Evolutionary conservation across 2,329 filamentous ascomycete genomes (phyloP), one percentile per base, ranked within the genome.

Genomic region (Cyclaneusma minus): DNA sequence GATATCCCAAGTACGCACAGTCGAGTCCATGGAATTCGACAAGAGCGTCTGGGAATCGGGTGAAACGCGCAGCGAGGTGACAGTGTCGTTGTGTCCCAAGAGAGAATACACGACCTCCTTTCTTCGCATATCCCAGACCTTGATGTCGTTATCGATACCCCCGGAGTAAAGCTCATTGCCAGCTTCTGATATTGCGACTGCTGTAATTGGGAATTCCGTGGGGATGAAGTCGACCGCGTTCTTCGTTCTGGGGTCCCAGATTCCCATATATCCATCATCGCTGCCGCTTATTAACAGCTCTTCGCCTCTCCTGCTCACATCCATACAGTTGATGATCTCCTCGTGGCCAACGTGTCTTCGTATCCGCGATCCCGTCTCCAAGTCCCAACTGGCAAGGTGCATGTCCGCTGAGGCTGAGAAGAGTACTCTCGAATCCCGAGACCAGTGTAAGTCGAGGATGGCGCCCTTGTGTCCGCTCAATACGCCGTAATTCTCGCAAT

Each of bases 91-190:
- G 49, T 98, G 89, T 0, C 89, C 89, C 8, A 79, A 54, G 63
- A 98, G 75, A 2, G 78, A 77, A 52, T 95, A 94, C 5, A 83
- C 72, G 3, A 91, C 68, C 5, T 77, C 68, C 52, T 91, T 84
- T 59, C 93, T 95, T 38, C 89, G 73, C 45, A 95, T 56, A 52
- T 98, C 89, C 87, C 89, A 98, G 12, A 92, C 85, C 42, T 85
- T 83, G 49, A 98, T 92, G 41, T 91, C 84, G 47, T 95, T 94
- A 55, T 95, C 89, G 40, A 98, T 94, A 13, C 85, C 81, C 24
- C 87, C 87, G 5, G 81, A 79, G 51, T 89, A 98, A 14, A 98
- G 70, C 55, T 95, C 89, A 48, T 93, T 93, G 11, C 89, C 89
- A 2, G 87, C 84, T 49, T 93, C 84, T 1, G 85, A 77, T n/a